Evolutionary conservation across 768 basidiomycete species (phyloP).

Genomic region (Tulasnella sp.): DNA sequence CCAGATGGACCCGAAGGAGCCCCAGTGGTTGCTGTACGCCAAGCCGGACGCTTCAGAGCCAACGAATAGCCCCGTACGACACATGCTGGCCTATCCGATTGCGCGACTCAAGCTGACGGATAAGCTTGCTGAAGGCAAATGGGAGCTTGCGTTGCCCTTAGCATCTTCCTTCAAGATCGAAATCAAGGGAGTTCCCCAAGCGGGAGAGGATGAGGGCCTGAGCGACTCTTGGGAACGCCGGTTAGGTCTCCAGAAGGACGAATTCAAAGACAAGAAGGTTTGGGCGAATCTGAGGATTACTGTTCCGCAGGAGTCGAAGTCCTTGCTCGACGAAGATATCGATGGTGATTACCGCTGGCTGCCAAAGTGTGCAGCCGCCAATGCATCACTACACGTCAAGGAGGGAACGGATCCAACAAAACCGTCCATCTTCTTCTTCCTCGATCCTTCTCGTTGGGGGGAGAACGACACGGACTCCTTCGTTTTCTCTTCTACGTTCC

Average conservation of each 20-base stretch:
- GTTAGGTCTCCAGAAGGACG: slow-evolving; percentile 55
- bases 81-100: slow-evolving; percentile 58
- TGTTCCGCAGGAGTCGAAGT: slow-evolving; percentile 36
- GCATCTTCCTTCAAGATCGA: slow-evolving; percentile 42
- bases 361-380: slow-evolving; percentile 82
- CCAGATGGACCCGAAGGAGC: slow-evolving; percentile 56
- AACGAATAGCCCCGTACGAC: slow-evolving; percentile 68
- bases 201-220: slow-evolving; percentile 36
- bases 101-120: slow-evolving; percentile 51
- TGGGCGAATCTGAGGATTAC: slow-evolving; percentile 52
- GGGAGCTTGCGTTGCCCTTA: slow-evolving; percentile 70
- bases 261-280: slow-evolving; percentile 54
- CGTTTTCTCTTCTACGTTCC: slow-evolving; percentile 68
- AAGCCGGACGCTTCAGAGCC: slow-evolving; percentile 53
- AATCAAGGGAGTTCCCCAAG: slow-evolving; percentile 37
- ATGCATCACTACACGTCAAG: slow-evolving; percentile 66
- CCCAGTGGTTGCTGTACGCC: slow-evolving; percentile 81
- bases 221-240: slow-evolving; percentile 79
- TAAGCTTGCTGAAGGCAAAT: slow-evolving; percentile 52
- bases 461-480: slow-evolving; percentile 65
- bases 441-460: slow-evolving; percentile 70
- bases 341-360: slow-evolving; percentile 67
- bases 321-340: slow-evolving; percentile 62
- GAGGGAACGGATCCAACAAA: slow-evolving; percentile 32
- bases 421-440: slow-evolving; percentile 55